Conservation (phyloP, 495 filamentous ascomycete species). For the Hypoxylon lenormandii region DNA sequence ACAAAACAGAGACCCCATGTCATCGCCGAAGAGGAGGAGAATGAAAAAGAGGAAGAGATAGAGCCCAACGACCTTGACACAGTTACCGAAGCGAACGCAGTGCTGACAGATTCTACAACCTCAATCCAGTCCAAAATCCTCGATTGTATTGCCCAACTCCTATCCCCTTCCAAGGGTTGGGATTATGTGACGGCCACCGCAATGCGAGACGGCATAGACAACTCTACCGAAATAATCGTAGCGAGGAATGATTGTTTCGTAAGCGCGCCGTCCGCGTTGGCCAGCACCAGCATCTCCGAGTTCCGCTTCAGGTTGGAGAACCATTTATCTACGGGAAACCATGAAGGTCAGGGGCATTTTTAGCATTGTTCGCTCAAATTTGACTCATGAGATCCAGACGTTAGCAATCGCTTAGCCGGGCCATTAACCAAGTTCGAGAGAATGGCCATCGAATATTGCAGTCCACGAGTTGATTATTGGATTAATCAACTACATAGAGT, state of each 20-base stretch:
- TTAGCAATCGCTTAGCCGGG: too few species aligned
- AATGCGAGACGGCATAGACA: constrained; percentile 19
- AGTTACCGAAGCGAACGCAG: constrained; percentile 4
- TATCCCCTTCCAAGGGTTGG: constrained; percentile 33
- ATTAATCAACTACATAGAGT: background rate
- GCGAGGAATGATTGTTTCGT: constrained; percentile 19
- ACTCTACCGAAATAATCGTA: constrained; percentile 16
- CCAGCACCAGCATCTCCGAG: background rate
- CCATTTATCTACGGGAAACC: background rate
- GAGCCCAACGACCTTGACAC: constrained; percentile 3
- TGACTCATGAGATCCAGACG: too few species aligned
- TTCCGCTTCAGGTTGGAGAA: background rate
- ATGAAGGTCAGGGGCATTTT: background rate
- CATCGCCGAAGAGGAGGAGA: background rate
- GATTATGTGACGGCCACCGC: constrained; percentile 28
- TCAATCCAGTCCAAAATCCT: constrained; percentile 27
- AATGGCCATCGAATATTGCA: background rate
- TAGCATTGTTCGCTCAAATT: background rate
- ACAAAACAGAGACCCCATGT: background rate
- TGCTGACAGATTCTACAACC: constrained; percentile 2
- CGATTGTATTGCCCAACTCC: constrained; percentile 34
- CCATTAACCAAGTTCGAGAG: background rate
- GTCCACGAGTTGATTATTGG: constrained; percentile 2
- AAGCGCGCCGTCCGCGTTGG: background rate
- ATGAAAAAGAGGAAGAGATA: constrained; percentile 4